Evolutionary conservation across 2,329 filamentous ascomycete species (phyloP).

Genomic region (Hymenoscyphus albidus): DNA sequence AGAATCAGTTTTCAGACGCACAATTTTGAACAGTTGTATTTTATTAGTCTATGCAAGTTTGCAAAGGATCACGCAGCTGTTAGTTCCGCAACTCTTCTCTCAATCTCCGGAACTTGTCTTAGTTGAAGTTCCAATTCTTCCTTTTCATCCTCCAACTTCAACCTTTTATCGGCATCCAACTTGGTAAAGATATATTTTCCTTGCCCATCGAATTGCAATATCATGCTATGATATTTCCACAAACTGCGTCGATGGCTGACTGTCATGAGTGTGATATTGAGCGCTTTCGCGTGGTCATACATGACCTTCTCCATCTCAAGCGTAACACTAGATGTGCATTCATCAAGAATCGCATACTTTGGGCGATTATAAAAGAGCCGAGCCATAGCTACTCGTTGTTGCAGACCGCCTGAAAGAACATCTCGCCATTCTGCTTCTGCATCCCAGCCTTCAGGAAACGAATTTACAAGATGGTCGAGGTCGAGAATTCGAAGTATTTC

Average conservation of each 20-base stretch:
- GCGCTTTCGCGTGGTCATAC: constrained; percentile 91
- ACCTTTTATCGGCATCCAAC: constrained; percentile 79
- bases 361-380: constrained; percentile 90
- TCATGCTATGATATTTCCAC: constrained; percentile 95
- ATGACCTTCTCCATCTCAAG: constrained; percentile 91
- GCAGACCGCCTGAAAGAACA: constrained; percentile 83
- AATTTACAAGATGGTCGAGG: constrained; percentile 76
- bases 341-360: constrained; percentile 91
- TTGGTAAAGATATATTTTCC: constrained; percentile 86
- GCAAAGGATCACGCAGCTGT: constrained; percentile 40
- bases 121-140: constrained; percentile 87
- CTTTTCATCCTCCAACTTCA: constrained; percentile 91
- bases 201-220: constrained; percentile 94
- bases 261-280: constrained; percentile 95
- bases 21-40: not conserved
- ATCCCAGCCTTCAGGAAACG: constrained; percentile 78
- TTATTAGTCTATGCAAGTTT: not conserved
- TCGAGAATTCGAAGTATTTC: constrained; percentile 74
- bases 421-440: constrained; percentile 96
- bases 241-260: constrained; percentile 86
- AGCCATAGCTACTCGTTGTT: constrained; percentile 96
- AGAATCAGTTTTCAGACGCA: not conserved
- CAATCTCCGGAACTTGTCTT: constrained; percentile 80
- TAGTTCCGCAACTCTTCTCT: constrained; percentile 79
- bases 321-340: constrained; percentile 94